These are phyloP conservation scores for Ustilago hordei DNA, from an alignment of 1,284 basidiomycete species.

Conservation along the genomic window DNA sequence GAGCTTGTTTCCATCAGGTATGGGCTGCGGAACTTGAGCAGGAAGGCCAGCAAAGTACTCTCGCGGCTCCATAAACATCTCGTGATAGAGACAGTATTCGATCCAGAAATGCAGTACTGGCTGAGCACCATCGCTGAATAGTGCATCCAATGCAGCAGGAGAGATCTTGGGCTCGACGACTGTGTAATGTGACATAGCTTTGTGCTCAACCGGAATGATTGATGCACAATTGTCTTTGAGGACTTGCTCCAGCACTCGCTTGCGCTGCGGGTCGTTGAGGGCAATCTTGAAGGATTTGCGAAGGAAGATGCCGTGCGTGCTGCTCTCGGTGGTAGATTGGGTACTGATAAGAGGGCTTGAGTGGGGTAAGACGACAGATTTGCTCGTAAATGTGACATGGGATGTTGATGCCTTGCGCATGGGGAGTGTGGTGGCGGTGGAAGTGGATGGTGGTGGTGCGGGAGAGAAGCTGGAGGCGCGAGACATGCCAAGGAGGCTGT, in stretches of 20 bases:
- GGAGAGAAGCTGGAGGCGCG: constrained; percentile 51
- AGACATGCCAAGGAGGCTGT: constrained; percentile 46
- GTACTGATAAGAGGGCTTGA: constrained; percentile 10
- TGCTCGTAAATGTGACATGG: neutral
- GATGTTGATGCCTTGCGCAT: constrained; percentile 22
- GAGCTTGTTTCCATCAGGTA: constrained; percentile 26
- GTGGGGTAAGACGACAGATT: constrained; percentile 21
- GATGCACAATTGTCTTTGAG: constrained; percentile 37
- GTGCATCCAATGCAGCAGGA: constrained; percentile 11
- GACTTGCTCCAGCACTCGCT: constrained; percentile 30
- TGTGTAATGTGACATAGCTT: constrained; percentile 20
- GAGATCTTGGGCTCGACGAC: constrained; percentile 34
- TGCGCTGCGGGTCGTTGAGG: constrained; percentile 30
- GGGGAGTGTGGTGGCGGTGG: constrained; percentile 8
- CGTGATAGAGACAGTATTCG: constrained; percentile 58
- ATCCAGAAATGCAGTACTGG: constrained; percentile 60
- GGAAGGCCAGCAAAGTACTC: constrained; percentile 50
- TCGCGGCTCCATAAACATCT: constrained; percentile 40
- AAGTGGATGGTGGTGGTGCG: constrained; percentile 17
- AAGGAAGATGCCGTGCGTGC: constrained; percentile 18
- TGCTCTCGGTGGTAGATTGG: neutral
- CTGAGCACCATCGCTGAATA: constrained; percentile 9
- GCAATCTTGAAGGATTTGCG: constrained; percentile 33
- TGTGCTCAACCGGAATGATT: constrained; percentile 9
- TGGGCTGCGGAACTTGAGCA: constrained; percentile 34